These are phyloP conservation scores for Debaryomyces nepalensis DNA, from an alignment of 1,139 yeast species.

Conservation along the genomic window DNA sequence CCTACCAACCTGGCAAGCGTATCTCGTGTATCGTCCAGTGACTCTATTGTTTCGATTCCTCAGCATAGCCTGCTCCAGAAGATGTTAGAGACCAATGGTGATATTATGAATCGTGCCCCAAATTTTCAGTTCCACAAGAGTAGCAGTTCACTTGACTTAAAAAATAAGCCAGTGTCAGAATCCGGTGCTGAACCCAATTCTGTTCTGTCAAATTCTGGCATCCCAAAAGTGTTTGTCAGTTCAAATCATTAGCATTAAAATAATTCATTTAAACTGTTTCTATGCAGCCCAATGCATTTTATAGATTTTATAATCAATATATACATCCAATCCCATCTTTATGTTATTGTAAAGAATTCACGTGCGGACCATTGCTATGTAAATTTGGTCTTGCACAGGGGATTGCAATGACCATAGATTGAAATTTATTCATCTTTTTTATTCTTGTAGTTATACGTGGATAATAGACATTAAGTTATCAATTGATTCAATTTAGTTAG, in stretches of 20 bases:
- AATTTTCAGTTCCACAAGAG: not conserved
- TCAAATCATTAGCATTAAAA: slow-evolving; percentile 18
- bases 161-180: not conserved
- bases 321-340: not conserved
- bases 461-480: not conserved
- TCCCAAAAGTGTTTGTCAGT: slow-evolving; percentile 16
- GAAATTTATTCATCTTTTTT: not conserved
- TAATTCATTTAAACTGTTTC: not conserved
- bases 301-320: slow-evolving; percentile 10
- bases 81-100: slow-evolving; percentile 16
- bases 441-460: not conserved
- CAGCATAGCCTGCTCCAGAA: slow-evolving; percentile 18
- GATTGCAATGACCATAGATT: slow-evolving; percentile 8
- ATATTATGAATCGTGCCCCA: slow-evolving; percentile 12
- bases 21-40: slow-evolving; percentile 20
- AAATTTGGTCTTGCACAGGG: slow-evolving; percentile 7
- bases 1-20: slow-evolving; percentile 10
- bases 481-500: not conserved
- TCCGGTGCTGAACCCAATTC: slow-evolving; percentile 6
- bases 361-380: not conserved
- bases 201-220: slow-evolving; percentile 7
- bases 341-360: not conserved
- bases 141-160: slow-evolving; percentile 6
- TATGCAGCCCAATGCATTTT: not conserved
- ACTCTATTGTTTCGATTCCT: slow-evolving; percentile 19